These are phyloP conservation scores for Cymodocea nodosa DNA, from an alignment of 116 monocot genomes.

Conservation along the genomic window DNA sequence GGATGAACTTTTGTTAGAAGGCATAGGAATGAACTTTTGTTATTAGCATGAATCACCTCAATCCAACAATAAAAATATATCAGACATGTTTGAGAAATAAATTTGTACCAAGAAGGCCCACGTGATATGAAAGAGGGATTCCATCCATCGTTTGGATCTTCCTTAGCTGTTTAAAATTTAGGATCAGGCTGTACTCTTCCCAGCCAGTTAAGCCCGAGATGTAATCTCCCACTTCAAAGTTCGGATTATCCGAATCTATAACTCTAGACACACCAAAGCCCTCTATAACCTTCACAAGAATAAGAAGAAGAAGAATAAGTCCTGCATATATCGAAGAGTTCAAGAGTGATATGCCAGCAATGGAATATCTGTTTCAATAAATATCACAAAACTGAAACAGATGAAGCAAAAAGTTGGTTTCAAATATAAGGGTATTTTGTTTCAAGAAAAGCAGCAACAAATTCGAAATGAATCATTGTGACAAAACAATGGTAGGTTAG, in stretches of 20 bases:
- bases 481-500: too few relatives aligned
- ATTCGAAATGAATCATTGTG: too few relatives aligned
- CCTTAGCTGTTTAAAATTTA: constrained; percentile 28
- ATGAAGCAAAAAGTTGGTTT: not conserved
- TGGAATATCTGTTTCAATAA: too few relatives aligned
- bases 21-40: too few relatives aligned
- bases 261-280: constrained; percentile 70
- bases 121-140: constrained; percentile 57
- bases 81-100: not conserved
- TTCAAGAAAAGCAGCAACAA: too few relatives aligned
- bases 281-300: constrained; percentile 42
- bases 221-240: constrained; percentile 43
- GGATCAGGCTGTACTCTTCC: constrained; percentile 66
- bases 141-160: constrained; percentile 35
- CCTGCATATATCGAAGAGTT: too few relatives aligned
- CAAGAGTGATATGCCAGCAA: too few relatives aligned
- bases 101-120: constrained; percentile 69
- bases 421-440: not conserved
- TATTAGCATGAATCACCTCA: too few relatives aligned
- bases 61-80: not conserved
- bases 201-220: constrained; percentile 61
- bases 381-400: too few relatives aligned
- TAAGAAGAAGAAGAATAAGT: not conserved
- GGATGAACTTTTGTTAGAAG: too few relatives aligned
- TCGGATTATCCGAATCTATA: constrained; percentile 41